These are phyloP conservation scores for Skeletonema tropicum DNA, from an alignment of 108 stramenopile genomes.

Conservation along the genomic window DNA sequence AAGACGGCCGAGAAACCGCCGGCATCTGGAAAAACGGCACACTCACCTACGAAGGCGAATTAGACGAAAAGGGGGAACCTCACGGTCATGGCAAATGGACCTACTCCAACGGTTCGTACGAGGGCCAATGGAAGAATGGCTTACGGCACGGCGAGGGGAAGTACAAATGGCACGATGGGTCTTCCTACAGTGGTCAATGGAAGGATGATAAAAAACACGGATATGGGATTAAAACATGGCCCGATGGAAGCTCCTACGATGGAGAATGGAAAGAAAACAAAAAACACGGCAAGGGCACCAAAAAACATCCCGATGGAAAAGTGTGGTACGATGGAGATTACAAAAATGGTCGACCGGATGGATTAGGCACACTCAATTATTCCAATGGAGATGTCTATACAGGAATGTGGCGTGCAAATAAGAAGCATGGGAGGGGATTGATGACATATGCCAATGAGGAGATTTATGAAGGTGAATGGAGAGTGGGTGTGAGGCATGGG, in stretches of 20 bases:
- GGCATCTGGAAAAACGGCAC: slow-evolving; percentile 52
- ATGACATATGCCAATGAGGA: neutral
- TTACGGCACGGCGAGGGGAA: too few relatives aligned
- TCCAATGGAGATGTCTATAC: too few relatives aligned
- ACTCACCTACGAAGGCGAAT: neutral
- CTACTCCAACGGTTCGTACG: too few relatives aligned
- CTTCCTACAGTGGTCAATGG: neutral
- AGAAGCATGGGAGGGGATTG: too few relatives aligned
- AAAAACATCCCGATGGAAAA: too few relatives aligned
- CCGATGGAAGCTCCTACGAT: neutral
- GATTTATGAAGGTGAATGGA: neutral
- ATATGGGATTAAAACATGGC: neutral
- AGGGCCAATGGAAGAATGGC: too few relatives aligned
- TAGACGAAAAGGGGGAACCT: neutral
- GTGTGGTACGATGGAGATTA: too few relatives aligned
- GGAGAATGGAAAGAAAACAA: neutral
- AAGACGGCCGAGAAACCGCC: slow-evolving; percentile 43
- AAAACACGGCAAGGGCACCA: neutral
- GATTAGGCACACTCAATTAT: too few relatives aligned
- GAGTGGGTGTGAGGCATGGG: slow-evolving; percentile 51
- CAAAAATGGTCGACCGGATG: too few relatives aligned
- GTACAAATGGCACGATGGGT: too few relatives aligned
- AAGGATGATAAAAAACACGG: neutral
- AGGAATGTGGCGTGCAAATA: too few relatives aligned
- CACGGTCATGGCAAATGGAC: slow-evolving; percentile 14